phyloP scores from a whole-genome alignment of 768 basidiomycete species.

The Pholiota molesta region DNA sequence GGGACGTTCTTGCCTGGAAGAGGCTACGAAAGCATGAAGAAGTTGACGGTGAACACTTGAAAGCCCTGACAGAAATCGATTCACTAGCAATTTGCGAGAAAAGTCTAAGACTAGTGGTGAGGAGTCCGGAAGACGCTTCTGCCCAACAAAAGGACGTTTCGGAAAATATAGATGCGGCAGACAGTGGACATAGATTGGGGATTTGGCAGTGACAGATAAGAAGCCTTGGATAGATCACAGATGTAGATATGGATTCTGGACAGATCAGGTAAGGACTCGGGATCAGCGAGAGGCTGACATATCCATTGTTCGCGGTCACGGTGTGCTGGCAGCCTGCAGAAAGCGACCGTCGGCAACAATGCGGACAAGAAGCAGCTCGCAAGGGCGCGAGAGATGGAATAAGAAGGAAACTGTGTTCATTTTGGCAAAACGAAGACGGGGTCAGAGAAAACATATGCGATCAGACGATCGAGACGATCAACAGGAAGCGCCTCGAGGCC shows the following conservation, averaged over 20 bases:
- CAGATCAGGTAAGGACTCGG: neutral
- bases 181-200: neutral
- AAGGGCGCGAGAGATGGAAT: too few relatives aligned
- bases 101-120: neutral
- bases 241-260: neutral
- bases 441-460: conserved; percentile 2
- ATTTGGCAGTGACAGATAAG: neutral
- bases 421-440: neutral
- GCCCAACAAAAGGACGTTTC: too few relatives aligned
- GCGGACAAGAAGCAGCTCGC: neutral
- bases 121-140: too few relatives aligned
- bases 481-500: neutral
- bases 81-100: too few relatives aligned
- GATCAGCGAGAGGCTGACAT: neutral
- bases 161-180: neutral
- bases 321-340: neutral
- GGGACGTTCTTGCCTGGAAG: too few relatives aligned
- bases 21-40: too few relatives aligned
- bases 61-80: too few relatives aligned
- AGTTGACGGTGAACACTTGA: too few relatives aligned
- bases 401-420: too few relatives aligned
- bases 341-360: neutral
- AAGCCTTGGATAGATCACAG: neutral
- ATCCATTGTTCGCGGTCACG: neutral
- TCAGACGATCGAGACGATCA: neutral